Evolutionary conservation across 805 yeast species (phyloP).

Genomic region (Yamadazyma laniorum): DNA sequence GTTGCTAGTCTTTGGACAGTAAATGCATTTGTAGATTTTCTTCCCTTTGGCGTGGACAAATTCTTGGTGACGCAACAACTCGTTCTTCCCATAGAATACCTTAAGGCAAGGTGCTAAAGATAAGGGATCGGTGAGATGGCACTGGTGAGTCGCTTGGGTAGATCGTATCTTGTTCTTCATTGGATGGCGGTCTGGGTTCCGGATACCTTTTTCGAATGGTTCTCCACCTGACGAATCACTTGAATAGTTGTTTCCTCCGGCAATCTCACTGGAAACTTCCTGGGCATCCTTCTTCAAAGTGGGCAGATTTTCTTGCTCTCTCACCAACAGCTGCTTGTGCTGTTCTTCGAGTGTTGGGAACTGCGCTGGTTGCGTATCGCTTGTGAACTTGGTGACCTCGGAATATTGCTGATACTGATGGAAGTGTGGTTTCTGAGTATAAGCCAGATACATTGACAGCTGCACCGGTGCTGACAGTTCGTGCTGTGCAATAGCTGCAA

Average conservation of each 20-base stretch:
- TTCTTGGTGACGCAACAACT: conserved; percentile 43
- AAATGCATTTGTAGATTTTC: conserved; percentile 40
- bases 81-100: conserved; percentile 44
- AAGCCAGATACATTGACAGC: too few species aligned
- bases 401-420: too few species aligned
- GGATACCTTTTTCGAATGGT: conserved; percentile 3
- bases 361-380: too few species aligned
- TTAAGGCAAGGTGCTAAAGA: conserved; percentile 33
- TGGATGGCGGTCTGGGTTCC: conserved; percentile 6
- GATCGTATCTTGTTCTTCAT: conserved; percentile 6
- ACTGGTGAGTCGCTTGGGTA: conserved; percentile 35
- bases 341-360: too few species aligned
- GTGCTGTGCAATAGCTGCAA: too few species aligned
- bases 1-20: conserved; percentile 33
- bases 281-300: background rate
- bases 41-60: conserved; percentile 46
- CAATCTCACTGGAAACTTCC: background rate
- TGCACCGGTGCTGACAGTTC: too few species aligned
- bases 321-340: too few species aligned
- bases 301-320: background rate
- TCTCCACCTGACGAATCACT: conserved; percentile 10
- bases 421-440: too few species aligned
- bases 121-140: conserved; percentile 36
- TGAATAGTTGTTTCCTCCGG: background rate
- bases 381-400: too few species aligned